Conservation (phyloP, 371 early-diverging fungal species). For the Mortierella sp. region DNA sequence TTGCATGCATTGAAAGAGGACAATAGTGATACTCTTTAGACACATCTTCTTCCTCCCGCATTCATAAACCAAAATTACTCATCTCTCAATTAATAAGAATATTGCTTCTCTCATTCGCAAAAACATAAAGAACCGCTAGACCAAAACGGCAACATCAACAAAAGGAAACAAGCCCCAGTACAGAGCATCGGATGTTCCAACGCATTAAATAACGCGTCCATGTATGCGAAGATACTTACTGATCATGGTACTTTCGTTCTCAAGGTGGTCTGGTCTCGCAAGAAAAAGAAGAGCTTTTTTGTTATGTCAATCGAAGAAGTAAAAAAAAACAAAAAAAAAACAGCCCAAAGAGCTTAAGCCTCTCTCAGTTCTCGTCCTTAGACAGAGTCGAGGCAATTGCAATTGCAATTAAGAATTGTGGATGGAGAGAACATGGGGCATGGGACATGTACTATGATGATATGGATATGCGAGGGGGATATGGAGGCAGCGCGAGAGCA, state of each 20-base stretch:
- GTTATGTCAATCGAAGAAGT: not conserved
- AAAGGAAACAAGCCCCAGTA: not conserved
- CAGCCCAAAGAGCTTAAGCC: not conserved
- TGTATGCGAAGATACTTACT: not conserved
- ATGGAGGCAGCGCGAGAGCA: constrained; percentile 7
- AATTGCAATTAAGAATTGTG: not conserved
- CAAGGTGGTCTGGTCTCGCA: too few relatives aligned
- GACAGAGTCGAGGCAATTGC: not conserved
- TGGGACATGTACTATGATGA: not conserved
- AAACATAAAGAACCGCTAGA: too few relatives aligned
- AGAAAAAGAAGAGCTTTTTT: not conserved
- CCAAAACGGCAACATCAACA: too few relatives aligned
- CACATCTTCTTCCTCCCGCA: not conserved
- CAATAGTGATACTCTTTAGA: not conserved
- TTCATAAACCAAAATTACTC: not conserved
- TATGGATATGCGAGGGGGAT: not conserved
- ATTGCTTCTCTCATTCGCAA: too few relatives aligned
- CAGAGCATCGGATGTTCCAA: not conserved
- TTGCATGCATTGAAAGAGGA: not conserved
- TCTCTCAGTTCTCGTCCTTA: not conserved
- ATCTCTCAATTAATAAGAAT: not conserved
- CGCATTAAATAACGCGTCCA: not conserved
- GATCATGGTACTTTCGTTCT: not conserved
- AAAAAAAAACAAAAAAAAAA: not conserved
- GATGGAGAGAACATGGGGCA: not conserved